Evolutionary conservation across 352 stramenopile species (phyloP).

Genomic region (Pythium rhizo-oryzae): DNA sequence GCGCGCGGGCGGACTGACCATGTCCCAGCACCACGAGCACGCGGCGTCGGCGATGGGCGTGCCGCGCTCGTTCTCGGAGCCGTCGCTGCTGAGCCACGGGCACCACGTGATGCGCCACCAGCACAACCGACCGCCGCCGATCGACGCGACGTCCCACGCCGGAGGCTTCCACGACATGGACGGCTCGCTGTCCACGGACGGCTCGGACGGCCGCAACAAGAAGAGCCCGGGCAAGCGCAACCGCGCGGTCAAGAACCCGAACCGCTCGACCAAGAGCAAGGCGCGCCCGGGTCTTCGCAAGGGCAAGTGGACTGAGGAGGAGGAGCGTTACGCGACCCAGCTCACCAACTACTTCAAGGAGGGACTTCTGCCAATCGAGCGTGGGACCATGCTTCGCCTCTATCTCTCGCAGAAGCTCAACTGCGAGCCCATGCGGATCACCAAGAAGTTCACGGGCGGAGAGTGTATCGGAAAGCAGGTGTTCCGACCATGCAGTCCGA

Average conservation of each 20-base stretch:
- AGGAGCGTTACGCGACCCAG: constrained; percentile 71
- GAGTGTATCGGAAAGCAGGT: constrained; percentile 92
- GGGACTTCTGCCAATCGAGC: constrained; percentile 75
- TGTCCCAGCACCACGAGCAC: constrained; percentile 21
- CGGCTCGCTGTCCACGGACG: constrained; percentile 18
- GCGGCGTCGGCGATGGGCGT: background rate
- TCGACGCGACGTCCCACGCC: constrained; percentile 12
- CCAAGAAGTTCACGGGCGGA: constrained; percentile 92
- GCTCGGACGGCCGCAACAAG: constrained; percentile 36
- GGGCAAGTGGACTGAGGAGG: constrained; percentile 88
- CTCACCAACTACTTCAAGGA: constrained; percentile 89
- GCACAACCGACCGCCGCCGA: constrained; percentile 19
- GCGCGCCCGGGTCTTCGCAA: constrained; percentile 80
- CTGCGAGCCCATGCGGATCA: constrained; percentile 93
- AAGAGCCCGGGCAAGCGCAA: constrained; percentile 55
- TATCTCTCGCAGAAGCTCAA: constrained; percentile 93
- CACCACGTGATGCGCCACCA: constrained; percentile 20
- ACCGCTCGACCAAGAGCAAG: constrained; percentile 84
- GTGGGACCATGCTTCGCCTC: constrained; percentile 88
- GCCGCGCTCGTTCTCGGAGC: constrained; percentile 18
- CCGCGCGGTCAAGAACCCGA: constrained; percentile 59
- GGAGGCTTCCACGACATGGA: constrained; percentile 17
- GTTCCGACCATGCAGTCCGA: constrained; percentile 74
- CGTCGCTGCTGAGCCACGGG: constrained; percentile 20
- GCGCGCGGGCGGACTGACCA: background rate